phyloP scores from a whole-genome alignment of 2,329 filamentous ascomycete species.

The Sphaceloma murrayae region DNA sequence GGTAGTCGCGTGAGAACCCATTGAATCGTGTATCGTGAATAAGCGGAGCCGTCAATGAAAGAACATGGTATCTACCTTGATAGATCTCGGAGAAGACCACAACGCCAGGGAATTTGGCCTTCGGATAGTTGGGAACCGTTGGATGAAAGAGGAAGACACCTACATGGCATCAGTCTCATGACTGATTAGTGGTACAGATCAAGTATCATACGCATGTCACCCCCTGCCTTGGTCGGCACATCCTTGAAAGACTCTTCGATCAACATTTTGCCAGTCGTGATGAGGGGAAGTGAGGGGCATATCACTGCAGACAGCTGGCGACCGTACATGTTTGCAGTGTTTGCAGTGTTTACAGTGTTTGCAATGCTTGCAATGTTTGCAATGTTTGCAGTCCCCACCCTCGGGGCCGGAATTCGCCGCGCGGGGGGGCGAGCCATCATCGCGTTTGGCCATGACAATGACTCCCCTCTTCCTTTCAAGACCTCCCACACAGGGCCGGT shows the following conservation, averaged over 20 bases:
- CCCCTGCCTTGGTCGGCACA: conserved; percentile 50
- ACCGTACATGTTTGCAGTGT: too few species aligned
- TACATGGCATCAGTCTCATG: conserved; percentile 31
- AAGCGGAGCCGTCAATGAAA: neutral
- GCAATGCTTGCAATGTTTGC: too few species aligned
- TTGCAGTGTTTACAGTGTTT: too few species aligned
- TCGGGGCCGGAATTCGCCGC: conserved; percentile 6
- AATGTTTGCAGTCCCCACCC: neutral
- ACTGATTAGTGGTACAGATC: conserved; percentile 3
- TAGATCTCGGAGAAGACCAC: conserved; percentile 92
- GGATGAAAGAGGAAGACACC: conserved; percentile 87
- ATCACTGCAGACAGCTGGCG: too few species aligned
- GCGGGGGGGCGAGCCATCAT: neutral
- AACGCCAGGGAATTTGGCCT: conserved; percentile 82
- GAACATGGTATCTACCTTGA: conserved; percentile 53
- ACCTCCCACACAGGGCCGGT: conserved; percentile 3
- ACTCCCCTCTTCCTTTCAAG: conserved; percentile 5
- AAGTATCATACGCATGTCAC: conserved; percentile 49
- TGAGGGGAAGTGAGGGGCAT: neutral
- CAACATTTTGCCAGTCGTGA: conserved; percentile 39
- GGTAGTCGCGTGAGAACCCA: conserved; percentile 17
- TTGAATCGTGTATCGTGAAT: conserved; percentile 8
- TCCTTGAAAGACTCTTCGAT: conserved; percentile 51
- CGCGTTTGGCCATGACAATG: conserved; percentile 13
- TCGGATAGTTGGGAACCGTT: conserved; percentile 71